Percentiles rank a stretch among this genome's conserved stretches.
phyloP scores from a whole-genome alignment of 305 asterid species.

The Fraxinus xanthoxyloides region DNA sequence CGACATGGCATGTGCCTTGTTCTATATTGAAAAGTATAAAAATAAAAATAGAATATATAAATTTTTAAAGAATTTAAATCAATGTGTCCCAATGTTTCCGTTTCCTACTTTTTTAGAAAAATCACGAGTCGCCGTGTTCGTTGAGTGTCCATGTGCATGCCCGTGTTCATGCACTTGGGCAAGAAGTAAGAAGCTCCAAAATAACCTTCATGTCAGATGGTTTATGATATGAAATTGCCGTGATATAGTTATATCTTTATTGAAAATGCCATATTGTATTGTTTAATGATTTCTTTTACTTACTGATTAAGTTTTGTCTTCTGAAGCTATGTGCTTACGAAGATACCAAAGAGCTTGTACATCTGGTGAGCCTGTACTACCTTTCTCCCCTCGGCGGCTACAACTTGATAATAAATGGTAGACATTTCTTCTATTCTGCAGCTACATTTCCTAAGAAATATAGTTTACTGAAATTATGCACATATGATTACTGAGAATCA shows the following conservation, averaged over 20 bases:
- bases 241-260: slow-evolving; percentile 9
- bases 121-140: background rate
- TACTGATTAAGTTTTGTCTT: slow-evolving; percentile 23
- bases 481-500: background rate
- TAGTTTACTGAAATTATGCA: background rate
- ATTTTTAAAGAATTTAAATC: background rate
- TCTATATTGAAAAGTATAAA: background rate
- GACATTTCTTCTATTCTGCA: slow-evolving; percentile 21
- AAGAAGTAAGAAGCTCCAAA: background rate
- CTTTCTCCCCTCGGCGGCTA: slow-evolving; percentile 59
- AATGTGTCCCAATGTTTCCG: background rate
- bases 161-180: background rate
- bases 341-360: slow-evolving; percentile 70
- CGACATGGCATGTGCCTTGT: background rate
- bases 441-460: background rate
- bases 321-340: slow-evolving; percentile 87
- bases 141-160: background rate
- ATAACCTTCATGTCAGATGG: background rate
- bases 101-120: background rate
- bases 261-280: background rate
- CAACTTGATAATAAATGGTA: slow-evolving; percentile 89
- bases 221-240: background rate
- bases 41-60: background rate
- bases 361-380: slow-evolving; percentile 68
- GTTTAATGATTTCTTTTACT: slow-evolving; percentile 18